A percentile compares a stretch with the other conserved stretches of the same genome.
Conservation (phyloP, 257 asterid genomes). For the Gentiana straminea region DNA sequence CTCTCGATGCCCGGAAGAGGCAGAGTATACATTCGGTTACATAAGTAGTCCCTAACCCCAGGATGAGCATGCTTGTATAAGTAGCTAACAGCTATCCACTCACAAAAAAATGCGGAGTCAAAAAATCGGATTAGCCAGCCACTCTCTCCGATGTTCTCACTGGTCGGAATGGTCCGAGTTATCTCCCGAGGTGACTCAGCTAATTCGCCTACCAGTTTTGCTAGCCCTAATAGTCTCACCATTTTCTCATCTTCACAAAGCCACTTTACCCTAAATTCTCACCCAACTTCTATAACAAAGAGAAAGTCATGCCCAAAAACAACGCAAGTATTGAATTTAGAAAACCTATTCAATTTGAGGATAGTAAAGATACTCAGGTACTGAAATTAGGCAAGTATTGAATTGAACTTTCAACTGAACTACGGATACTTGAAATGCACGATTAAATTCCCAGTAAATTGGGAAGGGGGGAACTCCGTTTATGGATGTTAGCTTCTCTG, state of each 20-base stretch:
- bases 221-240: conserved; percentile 73
- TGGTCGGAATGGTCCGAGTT: conserved; percentile 82
- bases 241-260: conserved; percentile 48
- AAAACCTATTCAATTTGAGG: conserved; percentile 12
- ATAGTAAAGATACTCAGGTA: conserved; percentile 13
- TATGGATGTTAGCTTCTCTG: not conserved
- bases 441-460: not conserved
- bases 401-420: conserved; percentile 6
- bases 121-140: conserved; percentile 93
- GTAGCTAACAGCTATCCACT: conserved; percentile 97
- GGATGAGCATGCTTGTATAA: conserved; percentile 87
- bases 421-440: conserved; percentile 2
- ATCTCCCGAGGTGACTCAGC: conserved; percentile 85
- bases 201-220: conserved; percentile 51
- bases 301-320: not conserved
- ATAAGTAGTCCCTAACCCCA: conserved; percentile 82
- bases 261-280: conserved; percentile 26
- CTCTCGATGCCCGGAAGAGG: conserved; percentile 84
- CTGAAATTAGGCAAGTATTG: not conserved
- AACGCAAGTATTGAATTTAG: conserved; percentile 3
- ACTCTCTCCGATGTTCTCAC: conserved; percentile 71
- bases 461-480: not conserved
- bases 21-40: conserved; percentile 89
- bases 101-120: conserved; percentile 84
- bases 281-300: not conserved